phyloP scores from a whole-genome alignment of 164 flowering plant species.

The Magnolia officinalis region DNA sequence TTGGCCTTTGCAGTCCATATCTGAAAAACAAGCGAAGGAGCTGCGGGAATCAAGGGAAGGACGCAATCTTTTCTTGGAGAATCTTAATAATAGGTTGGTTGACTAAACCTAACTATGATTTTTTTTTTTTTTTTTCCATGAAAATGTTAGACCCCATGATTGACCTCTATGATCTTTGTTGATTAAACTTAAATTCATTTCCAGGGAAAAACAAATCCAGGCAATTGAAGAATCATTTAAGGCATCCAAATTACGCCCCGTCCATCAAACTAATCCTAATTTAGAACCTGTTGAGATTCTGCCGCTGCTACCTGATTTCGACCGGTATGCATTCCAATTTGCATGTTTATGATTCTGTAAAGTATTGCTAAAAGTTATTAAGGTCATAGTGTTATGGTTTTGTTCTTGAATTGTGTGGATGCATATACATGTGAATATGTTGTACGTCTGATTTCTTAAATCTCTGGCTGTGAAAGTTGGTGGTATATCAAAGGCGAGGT shows the following conservation, averaged over 20 bases:
- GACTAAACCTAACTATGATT: slow-evolving; percentile 7
- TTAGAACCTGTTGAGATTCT: slow-evolving; percentile 71
- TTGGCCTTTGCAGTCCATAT: slow-evolving; percentile 58
- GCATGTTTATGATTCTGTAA: neutral
- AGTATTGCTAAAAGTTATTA: neutral
- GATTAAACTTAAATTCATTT: slow-evolving; percentile 9
- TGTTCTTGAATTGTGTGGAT: neutral
- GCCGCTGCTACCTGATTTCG: slow-evolving; percentile 86
- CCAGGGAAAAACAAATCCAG: slow-evolving; percentile 84
- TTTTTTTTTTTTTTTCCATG: slow-evolving; percentile 1
- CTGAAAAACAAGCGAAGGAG: slow-evolving; percentile 97
- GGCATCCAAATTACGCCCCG: slow-evolving; percentile 72
- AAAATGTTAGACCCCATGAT: neutral
- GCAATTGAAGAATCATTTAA: slow-evolving; percentile 83
- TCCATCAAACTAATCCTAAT: slow-evolving; percentile 68
- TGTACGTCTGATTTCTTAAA: too few species aligned
- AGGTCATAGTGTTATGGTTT: neutral
- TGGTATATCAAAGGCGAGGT: too few species aligned
- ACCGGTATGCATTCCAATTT: slow-evolving; percentile 46
- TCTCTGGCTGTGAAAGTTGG: too few species aligned
- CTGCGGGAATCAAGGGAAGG: slow-evolving; percentile 73
- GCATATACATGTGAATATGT: neutral
- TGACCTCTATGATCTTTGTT: neutral
- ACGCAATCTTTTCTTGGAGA: slow-evolving; percentile 53
- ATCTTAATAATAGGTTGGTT: slow-evolving; percentile 58